Evolutionary conservation across 2,329 filamentous ascomycete species (phyloP).

Genomic region (Aspergillus flavus): DNA sequence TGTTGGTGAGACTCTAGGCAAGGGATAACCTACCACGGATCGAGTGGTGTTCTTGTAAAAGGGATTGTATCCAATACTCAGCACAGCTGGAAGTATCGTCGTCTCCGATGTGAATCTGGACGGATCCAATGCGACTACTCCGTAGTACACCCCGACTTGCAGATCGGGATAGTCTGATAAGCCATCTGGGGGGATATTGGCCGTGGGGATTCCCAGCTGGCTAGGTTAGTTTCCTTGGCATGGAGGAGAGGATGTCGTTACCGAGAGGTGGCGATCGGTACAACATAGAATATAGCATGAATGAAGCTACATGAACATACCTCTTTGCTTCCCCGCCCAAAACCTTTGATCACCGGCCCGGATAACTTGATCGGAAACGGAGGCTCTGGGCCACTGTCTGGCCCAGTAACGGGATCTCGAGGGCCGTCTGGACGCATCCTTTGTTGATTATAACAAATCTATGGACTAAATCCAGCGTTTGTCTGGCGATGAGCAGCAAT

Average conservation of each 20-base stretch:
- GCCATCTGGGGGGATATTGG: slow-evolving; percentile 73
- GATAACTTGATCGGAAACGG: slow-evolving; percentile 85
- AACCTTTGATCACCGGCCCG: slow-evolving; percentile 87
- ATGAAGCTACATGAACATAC: slow-evolving; percentile 47
- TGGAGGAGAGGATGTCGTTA: neutral
- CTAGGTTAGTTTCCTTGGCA: neutral
- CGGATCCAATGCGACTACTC: slow-evolving; percentile 74
- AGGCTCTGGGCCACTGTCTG: slow-evolving; percentile 69
- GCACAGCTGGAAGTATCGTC: slow-evolving; percentile 77
- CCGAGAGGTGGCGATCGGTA: neutral
- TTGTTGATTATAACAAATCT: slow-evolving; percentile 1
- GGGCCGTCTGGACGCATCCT: slow-evolving; percentile 53
- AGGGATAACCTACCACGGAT: slow-evolving; percentile 61
- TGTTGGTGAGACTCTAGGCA: neutral
- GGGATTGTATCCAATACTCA: slow-evolving; percentile 95
- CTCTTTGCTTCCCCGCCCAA: slow-evolving; percentile 91
- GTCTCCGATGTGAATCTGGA: slow-evolving; percentile 27
- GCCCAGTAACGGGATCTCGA: slow-evolving; percentile 73
- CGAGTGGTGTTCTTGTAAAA: slow-evolving; percentile 92
- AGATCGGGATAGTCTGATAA: slow-evolving; percentile 66
- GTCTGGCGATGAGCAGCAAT: neutral
- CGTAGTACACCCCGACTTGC: slow-evolving; percentile 87
- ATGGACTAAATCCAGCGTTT: neutral
- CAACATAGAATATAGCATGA: neutral
- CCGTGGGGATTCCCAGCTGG: slow-evolving; percentile 94